Percentiles rank a stretch among this genome's conserved stretches.
These are phyloP conservation scores for Clitopilus hobsonii DNA, from an alignment of 768 basidiomycete species.

Conservation along the genomic window DNA sequence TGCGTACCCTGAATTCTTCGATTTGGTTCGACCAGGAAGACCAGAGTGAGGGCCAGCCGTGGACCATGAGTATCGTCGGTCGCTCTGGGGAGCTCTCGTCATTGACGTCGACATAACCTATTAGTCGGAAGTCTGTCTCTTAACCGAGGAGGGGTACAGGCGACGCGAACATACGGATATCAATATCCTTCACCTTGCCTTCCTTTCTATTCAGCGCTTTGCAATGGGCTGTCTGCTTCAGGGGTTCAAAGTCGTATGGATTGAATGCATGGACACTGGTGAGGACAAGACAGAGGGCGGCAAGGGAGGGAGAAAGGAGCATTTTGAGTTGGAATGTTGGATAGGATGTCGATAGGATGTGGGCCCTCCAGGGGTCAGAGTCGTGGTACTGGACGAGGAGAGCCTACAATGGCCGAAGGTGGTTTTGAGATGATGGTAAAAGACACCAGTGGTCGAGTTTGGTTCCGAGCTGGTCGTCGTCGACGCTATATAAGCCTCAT, in stretches of 20 bases:
- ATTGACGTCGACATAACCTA: conserved; percentile 67
- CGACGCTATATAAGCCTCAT: no score
- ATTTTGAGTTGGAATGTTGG: no score
- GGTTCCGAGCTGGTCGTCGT: no score
- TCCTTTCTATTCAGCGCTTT: neutral
- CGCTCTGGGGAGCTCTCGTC: conserved; percentile 30
- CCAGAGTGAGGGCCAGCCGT: conserved; percentile 81
- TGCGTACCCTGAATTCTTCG: conserved; percentile 50
- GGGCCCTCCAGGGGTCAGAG: no score
- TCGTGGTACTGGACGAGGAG: no score
- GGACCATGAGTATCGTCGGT: conserved; percentile 59
- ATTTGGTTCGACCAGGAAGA: conserved; percentile 73
- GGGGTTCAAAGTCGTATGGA: neutral
- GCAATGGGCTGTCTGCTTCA: neutral
- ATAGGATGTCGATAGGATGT: no score
- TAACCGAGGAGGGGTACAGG: neutral
- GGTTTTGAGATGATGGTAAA: no score
- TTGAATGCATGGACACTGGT: no score
- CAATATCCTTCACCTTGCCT: neutral
- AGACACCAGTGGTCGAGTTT: no score
- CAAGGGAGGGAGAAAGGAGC: no score
- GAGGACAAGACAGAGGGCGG: no score
- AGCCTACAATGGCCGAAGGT: no score
- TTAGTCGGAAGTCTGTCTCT: neutral
- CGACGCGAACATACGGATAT: neutral